A percentile compares a stretch with the other conserved stretches of the same genome.
Evolutionary conservation across 2,329 filamentous ascomycete species (phyloP).

Genomic region (Cladosporium oxysporum): DNA sequence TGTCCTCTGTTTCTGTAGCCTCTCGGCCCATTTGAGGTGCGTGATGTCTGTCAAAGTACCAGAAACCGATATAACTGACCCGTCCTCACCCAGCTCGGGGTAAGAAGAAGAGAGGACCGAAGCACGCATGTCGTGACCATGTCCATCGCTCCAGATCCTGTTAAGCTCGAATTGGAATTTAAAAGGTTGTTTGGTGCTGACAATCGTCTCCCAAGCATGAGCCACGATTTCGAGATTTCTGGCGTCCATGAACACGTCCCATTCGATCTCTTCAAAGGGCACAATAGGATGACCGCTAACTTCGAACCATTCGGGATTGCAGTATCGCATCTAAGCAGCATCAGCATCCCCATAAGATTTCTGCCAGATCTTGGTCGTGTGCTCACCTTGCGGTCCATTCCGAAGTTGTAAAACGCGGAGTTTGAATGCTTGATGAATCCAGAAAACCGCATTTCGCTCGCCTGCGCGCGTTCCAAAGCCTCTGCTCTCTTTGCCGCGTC

Average conservation of each 20-base stretch:
- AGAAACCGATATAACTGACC: conserved; percentile 42
- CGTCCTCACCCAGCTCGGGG: conserved; percentile 27
- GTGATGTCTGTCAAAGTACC: conserved; percentile 49
- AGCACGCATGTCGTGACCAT: conserved; percentile 21
- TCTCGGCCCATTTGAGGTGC: conserved; percentile 47
- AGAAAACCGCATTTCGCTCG: conserved; percentile 40
- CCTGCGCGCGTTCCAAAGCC: conserved; percentile 41
- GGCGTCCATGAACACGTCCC: conserved; percentile 35
- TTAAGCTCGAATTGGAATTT: conserved; percentile 46
- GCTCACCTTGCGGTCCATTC: not conserved
- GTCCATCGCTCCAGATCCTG: conserved; percentile 32
- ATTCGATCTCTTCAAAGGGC: conserved; percentile 44
- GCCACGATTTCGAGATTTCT: conserved; percentile 18
- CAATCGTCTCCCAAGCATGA: conserved; percentile 18
- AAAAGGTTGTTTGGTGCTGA: conserved; percentile 32
- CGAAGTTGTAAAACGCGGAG: conserved; percentile 18
- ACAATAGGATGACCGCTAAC: conserved; percentile 49
- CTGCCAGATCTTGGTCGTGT: not conserved
- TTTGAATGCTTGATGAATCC: conserved; percentile 37
- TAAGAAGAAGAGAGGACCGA: conserved; percentile 30
- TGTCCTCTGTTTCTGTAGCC: conserved; percentile 41
- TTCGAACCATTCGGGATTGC: conserved; percentile 50
- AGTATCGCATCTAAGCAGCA: conserved; percentile 42
- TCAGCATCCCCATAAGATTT: not conserved
- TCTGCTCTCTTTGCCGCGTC: conserved; percentile 44